phyloP scores from a whole-genome alignment of 768 basidiomycete species.

The Macrolepiota albuminosa region DNA sequence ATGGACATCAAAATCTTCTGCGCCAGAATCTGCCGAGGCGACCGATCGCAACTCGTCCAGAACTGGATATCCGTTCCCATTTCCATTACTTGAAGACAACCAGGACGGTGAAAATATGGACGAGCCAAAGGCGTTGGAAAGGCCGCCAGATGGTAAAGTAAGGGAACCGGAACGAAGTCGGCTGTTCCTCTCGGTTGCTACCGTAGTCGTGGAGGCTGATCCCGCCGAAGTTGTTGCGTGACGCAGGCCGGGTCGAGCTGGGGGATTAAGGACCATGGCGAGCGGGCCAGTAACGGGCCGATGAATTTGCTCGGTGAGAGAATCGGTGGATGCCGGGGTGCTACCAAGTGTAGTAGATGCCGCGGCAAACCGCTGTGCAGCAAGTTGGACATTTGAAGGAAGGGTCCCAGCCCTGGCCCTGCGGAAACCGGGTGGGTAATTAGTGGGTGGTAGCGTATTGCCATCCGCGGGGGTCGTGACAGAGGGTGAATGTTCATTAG shows the following conservation, averaged over 20 bases:
- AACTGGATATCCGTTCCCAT: conserved; percentile 54
- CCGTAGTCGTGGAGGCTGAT: conserved; percentile 48
- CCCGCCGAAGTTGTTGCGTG: conserved; percentile 74
- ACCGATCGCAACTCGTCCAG: conserved; percentile 82
- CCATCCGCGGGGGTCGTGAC: conserved; percentile 55
- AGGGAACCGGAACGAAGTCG: conserved; percentile 91
- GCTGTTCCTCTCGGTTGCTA: conserved; percentile 63
- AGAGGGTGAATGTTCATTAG: conserved; percentile 61
- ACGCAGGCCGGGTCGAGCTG: conserved; percentile 62
- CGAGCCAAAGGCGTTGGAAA: conserved; percentile 81
- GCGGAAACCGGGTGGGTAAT: conserved; percentile 83
- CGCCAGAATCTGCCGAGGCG: conserved; percentile 71
- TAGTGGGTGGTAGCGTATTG: conserved; percentile 59
- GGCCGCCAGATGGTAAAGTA: conserved; percentile 73
- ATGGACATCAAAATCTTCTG: conserved; percentile 88
- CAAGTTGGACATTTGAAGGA: conserved; percentile 90
- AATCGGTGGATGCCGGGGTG: conserved; percentile 37
- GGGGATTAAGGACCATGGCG: conserved; percentile 34
- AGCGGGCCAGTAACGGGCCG: conserved; percentile 44
- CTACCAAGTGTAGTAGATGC: conserved; percentile 53
- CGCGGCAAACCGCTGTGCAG: conserved; percentile 76
- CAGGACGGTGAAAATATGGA: conserved; percentile 90
- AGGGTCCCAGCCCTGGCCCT: conserved; percentile 97
- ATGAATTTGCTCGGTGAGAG: conserved; percentile 44
- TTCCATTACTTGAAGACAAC: conserved; percentile 61